Evolutionary conservation across 2,329 filamentous ascomycete genomes (phyloP), one percentile per base, ranked within the genome.

Genomic region (Beauveria rudraprayagi): DNA sequence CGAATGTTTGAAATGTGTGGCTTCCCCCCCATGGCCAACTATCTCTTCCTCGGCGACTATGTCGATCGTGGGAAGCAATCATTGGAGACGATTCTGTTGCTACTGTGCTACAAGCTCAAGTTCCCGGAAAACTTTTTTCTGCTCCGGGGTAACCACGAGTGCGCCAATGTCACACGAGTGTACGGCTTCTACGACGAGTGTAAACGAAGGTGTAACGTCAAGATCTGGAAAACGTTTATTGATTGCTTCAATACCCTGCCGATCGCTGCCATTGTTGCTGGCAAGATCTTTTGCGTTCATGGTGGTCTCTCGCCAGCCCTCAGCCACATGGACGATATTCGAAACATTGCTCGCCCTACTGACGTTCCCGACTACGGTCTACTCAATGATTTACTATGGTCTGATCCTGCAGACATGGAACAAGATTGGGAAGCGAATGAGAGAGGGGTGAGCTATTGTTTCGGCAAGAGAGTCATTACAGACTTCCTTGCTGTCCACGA

Each of bases 121-220:
- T 97, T 90, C 69, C 93, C 93, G 9, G 91, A 97, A 76, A 97
- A 97, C 78, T 97, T 97, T 76, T 97, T 97, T 77, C 78, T 97
- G 53, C 80, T 97, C 24, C 87, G 93, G 62, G 93, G 93, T 60
- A 97, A 97, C 71, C 93, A 97, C 75, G 93, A 97, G 74, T 97
- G 93, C 75, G 93, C 93, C 68, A 96, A 96, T 67, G 92, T 97
- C 58, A 97, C 92, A 16, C 85, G 93, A 63, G 91, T 97, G 41
- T 97, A 97, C 74, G 93, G 93, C 2, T 97, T 97, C 75, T 97
- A 97, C 77, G 93, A 97, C 70, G 93, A 97, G 73, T 97, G 93
- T 82, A 97, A 97, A 78, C 84, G 93, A 66, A 84, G 93, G 64
- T 96, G 90, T 79, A 97, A 96, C 71, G 91, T 97, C 73, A 97